phyloP scores from a whole-genome alignment of 257 asterid genomes.

The Fraxinus americana region DNA sequence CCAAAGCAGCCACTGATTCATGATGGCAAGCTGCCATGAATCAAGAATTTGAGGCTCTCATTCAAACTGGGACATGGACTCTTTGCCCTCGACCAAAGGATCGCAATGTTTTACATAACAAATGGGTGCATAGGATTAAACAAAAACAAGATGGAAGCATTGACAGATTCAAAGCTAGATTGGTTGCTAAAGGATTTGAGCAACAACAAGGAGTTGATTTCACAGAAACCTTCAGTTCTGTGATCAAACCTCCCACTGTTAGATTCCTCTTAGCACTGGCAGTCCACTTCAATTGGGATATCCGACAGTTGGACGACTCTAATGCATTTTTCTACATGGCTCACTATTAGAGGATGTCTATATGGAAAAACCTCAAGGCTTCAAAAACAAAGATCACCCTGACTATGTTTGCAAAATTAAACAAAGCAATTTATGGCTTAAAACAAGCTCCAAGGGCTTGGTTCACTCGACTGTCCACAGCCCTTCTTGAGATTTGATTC shows the following conservation, averaged over 20 bases:
- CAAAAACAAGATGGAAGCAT: not conserved
- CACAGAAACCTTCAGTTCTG: not conserved
- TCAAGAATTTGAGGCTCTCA: not conserved
- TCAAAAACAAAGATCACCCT: not conserved
- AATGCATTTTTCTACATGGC: not conserved
- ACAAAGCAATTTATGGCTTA: slow-evolving; percentile 7
- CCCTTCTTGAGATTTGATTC: no score
- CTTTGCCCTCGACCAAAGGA: not conserved
- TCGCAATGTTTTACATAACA: not conserved
- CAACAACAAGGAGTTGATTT: not conserved
- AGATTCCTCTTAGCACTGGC: not conserved
- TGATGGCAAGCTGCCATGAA: not conserved
- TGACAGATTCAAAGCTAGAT: not conserved
- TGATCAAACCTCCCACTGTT: not conserved
- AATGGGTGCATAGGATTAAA: not conserved
- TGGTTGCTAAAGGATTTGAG: no score
- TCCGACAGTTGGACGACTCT: no score
- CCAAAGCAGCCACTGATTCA: not conserved
- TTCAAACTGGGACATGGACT: not conserved
- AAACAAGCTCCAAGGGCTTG: slow-evolving; percentile 10
- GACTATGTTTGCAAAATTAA: not conserved
- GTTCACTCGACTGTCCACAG: not conserved
- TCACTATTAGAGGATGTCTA: not conserved
- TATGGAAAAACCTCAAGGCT: not conserved
- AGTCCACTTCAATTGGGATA: slow-evolving; percentile 1